Evolutionary conservation across 345 rosid species (phyloP), one percentile per base, ranked within the genome.

Genomic region (Boechera stricta): DNA sequence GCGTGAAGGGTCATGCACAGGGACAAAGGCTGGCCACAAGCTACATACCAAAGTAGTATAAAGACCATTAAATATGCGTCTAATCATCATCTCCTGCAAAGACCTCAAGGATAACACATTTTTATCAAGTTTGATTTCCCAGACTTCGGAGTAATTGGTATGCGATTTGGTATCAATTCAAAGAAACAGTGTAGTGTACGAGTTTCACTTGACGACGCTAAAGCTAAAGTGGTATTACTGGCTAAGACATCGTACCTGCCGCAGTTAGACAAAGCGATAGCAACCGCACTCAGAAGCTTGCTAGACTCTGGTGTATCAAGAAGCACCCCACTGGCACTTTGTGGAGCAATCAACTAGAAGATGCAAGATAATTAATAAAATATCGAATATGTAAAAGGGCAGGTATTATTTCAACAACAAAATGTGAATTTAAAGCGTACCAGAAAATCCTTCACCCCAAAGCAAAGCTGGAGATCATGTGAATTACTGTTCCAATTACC

Each of bases 1-100:
- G 51, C 98, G 85, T 28, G 99, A 91, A 79, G 97, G 97, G 82
- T 87, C 97, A 52, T 91, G 98, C 75, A 95, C 98, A 18, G 99
- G 97, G 69, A 95, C 98, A 88, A 95, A 93, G 69, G 90, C 97
- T 58, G 99, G 94, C 96, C 94, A 93, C 82, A 87, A 83, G 85
- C 99, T 93, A 86, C 81, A 85, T 55, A 21, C 58, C 66, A 75
- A 55, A 80, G 56, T 59, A 66, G 71, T 18, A 67, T 44, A 18
- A 54, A 68, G 51, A 39, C 44, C 62, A 54, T 26, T 54, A 3
- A 32, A 51, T 51, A 78, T 41, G 73, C 13, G n/a, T 31, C 68
- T 28, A 39, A 33, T 33, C 11, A 71, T 73, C n/a, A 36, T 42
- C 33, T 62, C 33, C 5, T 68, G 65, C 24, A 67, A 45, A 67